Base-by-base conservation (phyloP, 257 asterid species). In the Plantago ovata region DNA sequence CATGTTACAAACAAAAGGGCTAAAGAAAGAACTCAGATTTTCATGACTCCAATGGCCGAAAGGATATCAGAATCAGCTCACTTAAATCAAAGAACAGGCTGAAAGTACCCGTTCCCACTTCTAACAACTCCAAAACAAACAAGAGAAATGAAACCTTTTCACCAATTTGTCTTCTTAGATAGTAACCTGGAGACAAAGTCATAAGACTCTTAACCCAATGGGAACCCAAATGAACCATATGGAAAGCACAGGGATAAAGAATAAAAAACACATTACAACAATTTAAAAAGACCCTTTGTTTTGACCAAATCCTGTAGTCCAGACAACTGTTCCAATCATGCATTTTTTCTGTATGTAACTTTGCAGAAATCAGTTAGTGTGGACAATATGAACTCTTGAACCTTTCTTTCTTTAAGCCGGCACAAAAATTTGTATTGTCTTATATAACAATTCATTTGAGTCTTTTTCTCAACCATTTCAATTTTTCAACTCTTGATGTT, bases 341-440 rank as follows among this genome's bases (percentile, higher is more conserved):
- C 4, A 33, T 32, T 33, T 21, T n/a, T 6, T 13, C 19, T 9
- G 2, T 12, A 16, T 15, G 5, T 38, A 16, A 19, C 16, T 38
- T 43, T 24, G 53, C 61, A 16, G 36, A 47, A 20, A 46, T 38
- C 65, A 61, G 28, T 21, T 10, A 8, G 8, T 24, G 45, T 18
- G 13, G 22, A 20, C 19, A 28, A 60, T 28, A 47, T 48, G 39
- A 19, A 32, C 48, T 36, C 38, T 61, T 48, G 66, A 48, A 57
- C 10, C 15, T 61, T 61, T 48, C 66, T 44, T 22, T 32, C 45
- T 4, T 13, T 51, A 51, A 39, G 72, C 67, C 58, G 45, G 72
- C 58, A 22, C 33, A 28, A n/a, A 13, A 2, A 23, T 19, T 20
- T 52, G 32, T 52, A 13, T 52, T 9, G n/a, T n/a, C n/a, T n/a